phyloP scores from a whole-genome alignment of 2,329 filamentous ascomycete species.

The Emmonsiellopsis sp. region DNA sequence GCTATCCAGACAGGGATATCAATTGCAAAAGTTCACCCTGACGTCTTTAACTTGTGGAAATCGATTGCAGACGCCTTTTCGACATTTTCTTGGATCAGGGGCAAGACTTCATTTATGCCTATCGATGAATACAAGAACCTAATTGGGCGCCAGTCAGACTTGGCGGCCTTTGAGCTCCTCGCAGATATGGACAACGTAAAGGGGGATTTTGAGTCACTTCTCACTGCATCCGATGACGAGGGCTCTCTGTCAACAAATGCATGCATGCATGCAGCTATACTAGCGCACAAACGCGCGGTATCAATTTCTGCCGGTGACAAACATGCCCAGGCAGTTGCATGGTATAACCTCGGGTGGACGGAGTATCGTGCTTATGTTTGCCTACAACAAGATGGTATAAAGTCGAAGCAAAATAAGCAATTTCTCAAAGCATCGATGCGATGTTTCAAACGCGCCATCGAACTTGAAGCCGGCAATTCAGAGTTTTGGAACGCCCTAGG shows the following conservation, averaged over 20 bases:
- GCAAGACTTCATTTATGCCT: slow-evolving; percentile 56
- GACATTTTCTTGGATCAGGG: slow-evolving; percentile 71
- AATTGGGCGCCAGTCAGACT: slow-evolving; percentile 43
- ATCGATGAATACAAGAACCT: slow-evolving; percentile 46
- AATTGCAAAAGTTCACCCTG: slow-evolving; percentile 52
- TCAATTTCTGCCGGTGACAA: slow-evolving; percentile 61
- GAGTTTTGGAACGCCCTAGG: slow-evolving; percentile 98
- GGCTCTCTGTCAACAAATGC: slow-evolving; percentile 34
- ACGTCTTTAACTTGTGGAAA: slow-evolving; percentile 94
- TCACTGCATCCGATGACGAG: slow-evolving; percentile 23
- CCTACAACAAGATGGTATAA: slow-evolving; percentile 40
- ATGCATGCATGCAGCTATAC: slow-evolving; percentile 62
- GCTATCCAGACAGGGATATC: slow-evolving; percentile 59
- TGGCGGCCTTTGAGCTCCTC: slow-evolving; percentile 52
- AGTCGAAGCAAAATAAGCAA: slow-evolving; percentile 47
- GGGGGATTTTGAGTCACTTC: slow-evolving; percentile 27
- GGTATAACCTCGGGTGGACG: slow-evolving; percentile 94
- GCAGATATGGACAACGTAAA: slow-evolving; percentile 60
- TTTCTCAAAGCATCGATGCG: slow-evolving; percentile 74
- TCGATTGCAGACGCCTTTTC: slow-evolving; percentile 80
- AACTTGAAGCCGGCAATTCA: slow-evolving; percentile 84
- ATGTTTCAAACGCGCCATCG: slow-evolving; percentile 92
- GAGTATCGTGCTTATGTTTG: slow-evolving; percentile 73
- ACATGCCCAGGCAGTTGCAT: slow-evolving; percentile 88
- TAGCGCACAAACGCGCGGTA: slow-evolving; percentile 82